phyloP scores from a whole-genome alignment of 306 rosid genomes.

The Crotalaria pallida region DNA sequence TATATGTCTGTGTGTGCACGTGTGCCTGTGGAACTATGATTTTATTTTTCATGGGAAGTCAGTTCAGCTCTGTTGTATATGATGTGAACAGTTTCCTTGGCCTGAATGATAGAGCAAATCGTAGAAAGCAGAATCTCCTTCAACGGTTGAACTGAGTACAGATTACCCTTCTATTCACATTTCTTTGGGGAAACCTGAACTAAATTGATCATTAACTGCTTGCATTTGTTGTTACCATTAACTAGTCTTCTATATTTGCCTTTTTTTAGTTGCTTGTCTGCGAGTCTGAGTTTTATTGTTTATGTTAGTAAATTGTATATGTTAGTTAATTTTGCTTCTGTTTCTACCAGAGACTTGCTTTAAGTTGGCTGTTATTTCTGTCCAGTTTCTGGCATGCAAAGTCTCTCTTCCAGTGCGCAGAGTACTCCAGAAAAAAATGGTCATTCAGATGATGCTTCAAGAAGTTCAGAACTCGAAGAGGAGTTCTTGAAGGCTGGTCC shows the following conservation, averaged over 20 bases:
- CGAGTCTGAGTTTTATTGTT: neutral
- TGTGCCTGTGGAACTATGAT: neutral
- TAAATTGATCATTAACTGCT: neutral
- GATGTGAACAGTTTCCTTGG: slow-evolving; percentile 8
- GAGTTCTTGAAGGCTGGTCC: slow-evolving; percentile 70
- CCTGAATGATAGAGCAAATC: neutral
- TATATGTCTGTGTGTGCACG: neutral
- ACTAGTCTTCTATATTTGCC: neutral
- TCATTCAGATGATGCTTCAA: slow-evolving; percentile 77
- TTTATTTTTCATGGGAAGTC: neutral
- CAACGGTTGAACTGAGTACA: neutral
- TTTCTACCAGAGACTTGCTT: slow-evolving; percentile 10
- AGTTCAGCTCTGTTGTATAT: neutral
- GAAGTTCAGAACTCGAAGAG: slow-evolving; percentile 77
- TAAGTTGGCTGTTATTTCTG: slow-evolving; percentile 26
- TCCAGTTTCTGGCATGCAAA: slow-evolving; percentile 78
- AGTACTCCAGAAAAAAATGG: slow-evolving; percentile 91
- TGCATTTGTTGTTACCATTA: slow-evolving; percentile 9
- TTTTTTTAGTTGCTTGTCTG: slow-evolving; percentile 3
- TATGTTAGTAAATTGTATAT: neutral
- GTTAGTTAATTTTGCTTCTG: neutral
- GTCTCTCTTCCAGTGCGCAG: slow-evolving; percentile 85
- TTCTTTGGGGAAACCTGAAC: slow-evolving; percentile 17
- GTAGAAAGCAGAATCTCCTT: neutral
- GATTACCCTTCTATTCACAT: neutral